These are phyloP conservation scores for Hysterium pulicare DNA, from an alignment of 2,329 filamentous ascomycete species.

Conservation along the genomic window DNA sequence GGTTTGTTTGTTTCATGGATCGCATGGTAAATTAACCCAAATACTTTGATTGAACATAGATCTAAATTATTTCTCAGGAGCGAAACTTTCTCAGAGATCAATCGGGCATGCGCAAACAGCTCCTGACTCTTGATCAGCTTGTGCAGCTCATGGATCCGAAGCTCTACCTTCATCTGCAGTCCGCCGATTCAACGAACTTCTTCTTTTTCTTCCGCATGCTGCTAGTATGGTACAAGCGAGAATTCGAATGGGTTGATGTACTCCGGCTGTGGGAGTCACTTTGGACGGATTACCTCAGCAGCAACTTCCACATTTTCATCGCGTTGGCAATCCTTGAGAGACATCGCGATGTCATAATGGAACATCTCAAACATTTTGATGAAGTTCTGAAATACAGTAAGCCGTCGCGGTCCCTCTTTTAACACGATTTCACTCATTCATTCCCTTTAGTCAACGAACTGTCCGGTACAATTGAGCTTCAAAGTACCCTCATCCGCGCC, in stretches of 20 bases:
- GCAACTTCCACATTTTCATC: constrained; percentile 91
- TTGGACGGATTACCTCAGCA: constrained; percentile 89
- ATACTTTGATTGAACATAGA: too few species aligned
- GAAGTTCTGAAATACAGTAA: constrained; percentile 94
- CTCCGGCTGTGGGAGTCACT: constrained; percentile 85
- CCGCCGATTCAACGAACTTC: constrained; percentile 94
- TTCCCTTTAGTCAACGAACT: constrained; percentile 77
- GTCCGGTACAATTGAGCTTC: constrained; percentile 85
- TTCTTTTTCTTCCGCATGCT: constrained; percentile 99
- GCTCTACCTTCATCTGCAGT: constrained; percentile 84
- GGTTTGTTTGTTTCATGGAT: constrained; percentile 92
- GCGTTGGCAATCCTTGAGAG: constrained; percentile 93
- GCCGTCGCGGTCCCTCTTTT: constrained; percentile 29
- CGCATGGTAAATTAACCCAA: constrained; percentile 62
- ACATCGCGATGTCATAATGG: constrained; percentile 94
- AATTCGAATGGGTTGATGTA: constrained; percentile 87
- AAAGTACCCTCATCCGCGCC: constrained; percentile 79
- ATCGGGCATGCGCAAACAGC: constrained; percentile 90
- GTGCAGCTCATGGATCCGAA: constrained; percentile 96
- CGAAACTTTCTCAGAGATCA: constrained; percentile 94
- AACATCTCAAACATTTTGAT: constrained; percentile 89
- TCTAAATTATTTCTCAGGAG: constrained; percentile 52
- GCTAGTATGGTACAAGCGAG: constrained; percentile 97
- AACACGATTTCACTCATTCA: constrained; percentile 12
- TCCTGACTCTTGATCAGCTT: constrained; percentile 86